Base-by-base conservation (phyloP, 1,284 basidiomycete genomes). In the Mycosarcoma maydis region DNA sequence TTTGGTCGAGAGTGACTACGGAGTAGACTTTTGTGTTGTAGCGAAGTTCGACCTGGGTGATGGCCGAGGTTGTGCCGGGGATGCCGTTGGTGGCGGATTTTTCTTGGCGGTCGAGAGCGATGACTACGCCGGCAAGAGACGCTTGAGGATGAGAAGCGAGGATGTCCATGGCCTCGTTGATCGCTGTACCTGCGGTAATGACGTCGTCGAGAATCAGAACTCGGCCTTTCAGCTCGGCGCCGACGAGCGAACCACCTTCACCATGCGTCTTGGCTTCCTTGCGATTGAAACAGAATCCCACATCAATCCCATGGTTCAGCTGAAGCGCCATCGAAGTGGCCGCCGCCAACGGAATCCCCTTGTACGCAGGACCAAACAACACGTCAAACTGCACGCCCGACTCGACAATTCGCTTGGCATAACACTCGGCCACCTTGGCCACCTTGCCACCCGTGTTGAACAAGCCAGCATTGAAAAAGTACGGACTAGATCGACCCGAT, bases 251-350 rank as follows among this genome's bases (percentile, higher is more conserved):
- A 1, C 95, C 96, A n/a, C 96, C 95, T 83, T 98, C 95, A 7
- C 95, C 95, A 78, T 98, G 94, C 62, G 91, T 90, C 83, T 98
- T 98, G 40, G 86, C 90, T 83, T 98, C 96, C 84, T 98, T 98
- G 37, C 95, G 87, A 82, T 98, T 94, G 80, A 94, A 97, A 30
- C 90, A 90, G 75, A 92, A 92, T 0, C 90, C 90, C 26, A 94
- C 88, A 41, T 89, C 85, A 43, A 89, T 85, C 3, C 85, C 84
- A 77, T 92, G 86, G 55, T 87, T 85, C 56, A 87, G 85, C 16
- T 81, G 76, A 30, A 98, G 86, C 27, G 90, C 86, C 23, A 96
- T 86, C 3, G 91, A 86, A 1, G 94, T 94, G 41, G 91, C 88
- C 0, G 95, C 91, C 0, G 93, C 94, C 43, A 99, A 88, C 0